phyloP scores from a whole-genome alignment of 345 rosid species.

The Trapa bicornis region DNA sequence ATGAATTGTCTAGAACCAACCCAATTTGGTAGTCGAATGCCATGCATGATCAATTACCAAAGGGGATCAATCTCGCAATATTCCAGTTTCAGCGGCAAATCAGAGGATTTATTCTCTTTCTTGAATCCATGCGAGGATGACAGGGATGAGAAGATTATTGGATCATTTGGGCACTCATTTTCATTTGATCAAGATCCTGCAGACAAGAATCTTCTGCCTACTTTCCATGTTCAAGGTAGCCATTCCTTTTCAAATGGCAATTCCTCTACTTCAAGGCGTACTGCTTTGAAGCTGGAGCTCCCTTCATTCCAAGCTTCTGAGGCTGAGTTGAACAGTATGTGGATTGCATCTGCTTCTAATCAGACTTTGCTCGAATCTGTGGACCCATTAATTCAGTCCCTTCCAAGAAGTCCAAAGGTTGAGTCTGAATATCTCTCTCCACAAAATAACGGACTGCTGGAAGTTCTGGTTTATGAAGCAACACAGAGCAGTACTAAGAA shows the following conservation, averaged over 20 bases:
- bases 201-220: slow-evolving; percentile 22
- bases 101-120: slow-evolving; percentile 36
- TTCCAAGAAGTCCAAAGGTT: slow-evolving; percentile 36
- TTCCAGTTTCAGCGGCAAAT: slow-evolving; percentile 29
- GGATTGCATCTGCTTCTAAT: slow-evolving; percentile 51
- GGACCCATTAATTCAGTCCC: slow-evolving; percentile 77
- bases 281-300: slow-evolving; percentile 95
- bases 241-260: slow-evolving; percentile 76
- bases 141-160: slow-evolving; percentile 25
- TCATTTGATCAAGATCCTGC: slow-evolving; percentile 43
- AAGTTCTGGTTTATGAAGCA: slow-evolving; percentile 77
- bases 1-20: slow-evolving; percentile 51
- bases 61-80: slow-evolving; percentile 38
- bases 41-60: slow-evolving; percentile 35
- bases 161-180: slow-evolving; percentile 37
- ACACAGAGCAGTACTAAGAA: slow-evolving; percentile 52
- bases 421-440: slow-evolving; percentile 52
- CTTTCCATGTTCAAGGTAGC: slow-evolving; percentile 55
- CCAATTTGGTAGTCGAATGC: slow-evolving; percentile 41
- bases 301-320: slow-evolving; percentile 99
- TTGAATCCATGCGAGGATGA: slow-evolving; percentile 40
- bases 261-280: slow-evolving; percentile 78
- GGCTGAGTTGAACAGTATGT: slow-evolving; percentile 56
- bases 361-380: slow-evolving; percentile 60
- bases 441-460: slow-evolving; percentile 76